These are phyloP conservation scores for Gymnopilus dilepis DNA, from an alignment of 768 basidiomycete genomes.

Conservation along the genomic window DNA sequence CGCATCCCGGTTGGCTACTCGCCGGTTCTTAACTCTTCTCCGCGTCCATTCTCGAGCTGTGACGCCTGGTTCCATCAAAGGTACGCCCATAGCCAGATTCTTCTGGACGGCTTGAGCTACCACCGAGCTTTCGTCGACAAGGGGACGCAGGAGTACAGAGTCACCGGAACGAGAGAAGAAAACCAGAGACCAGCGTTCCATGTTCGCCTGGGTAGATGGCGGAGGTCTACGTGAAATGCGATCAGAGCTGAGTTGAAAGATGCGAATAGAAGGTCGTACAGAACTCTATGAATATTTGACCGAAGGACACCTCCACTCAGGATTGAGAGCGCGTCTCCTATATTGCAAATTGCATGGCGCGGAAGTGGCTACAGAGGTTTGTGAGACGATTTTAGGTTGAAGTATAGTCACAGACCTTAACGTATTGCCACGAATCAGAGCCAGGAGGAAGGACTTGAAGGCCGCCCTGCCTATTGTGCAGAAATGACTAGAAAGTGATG, in stretches of 20 bases:
- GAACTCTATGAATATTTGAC: slow-evolving; percentile 68
- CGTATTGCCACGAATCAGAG: slow-evolving; percentile 66
- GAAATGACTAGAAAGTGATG: slow-evolving; percentile 53
- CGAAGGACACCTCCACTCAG: slow-evolving; percentile 69
- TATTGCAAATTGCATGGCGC: slow-evolving; percentile 62
- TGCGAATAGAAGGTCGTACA: slow-evolving; percentile 40
- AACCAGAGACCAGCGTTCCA: slow-evolving; percentile 69
- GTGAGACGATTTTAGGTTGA: neutral
- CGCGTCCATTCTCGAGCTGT: slow-evolving; percentile 51
- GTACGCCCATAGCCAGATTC: slow-evolving; percentile 26
- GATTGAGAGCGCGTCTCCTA: slow-evolving; percentile 65
- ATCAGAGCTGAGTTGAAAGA: neutral
- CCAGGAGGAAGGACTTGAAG: slow-evolving; percentile 72
- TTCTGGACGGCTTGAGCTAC: slow-evolving; percentile 47
- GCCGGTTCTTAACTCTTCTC: slow-evolving; percentile 48
- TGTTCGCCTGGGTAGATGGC: slow-evolving; percentile 56
- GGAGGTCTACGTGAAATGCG: slow-evolving; percentile 47
- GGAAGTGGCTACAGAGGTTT: slow-evolving; percentile 47
- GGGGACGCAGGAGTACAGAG: slow-evolving; percentile 52
- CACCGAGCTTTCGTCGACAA: slow-evolving; percentile 54
- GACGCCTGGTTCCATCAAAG: slow-evolving; percentile 38
- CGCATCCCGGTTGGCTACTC: slow-evolving; percentile 48
- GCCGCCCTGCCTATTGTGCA: slow-evolving; percentile 74
- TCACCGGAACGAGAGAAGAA: slow-evolving; percentile 72
- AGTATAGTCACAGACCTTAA: slow-evolving; percentile 47